A percentile compares a stretch with the other conserved stretches of the same genome.
Conservation (phyloP, 768 basidiomycete genomes). For the Leccinum broughii region DNA sequence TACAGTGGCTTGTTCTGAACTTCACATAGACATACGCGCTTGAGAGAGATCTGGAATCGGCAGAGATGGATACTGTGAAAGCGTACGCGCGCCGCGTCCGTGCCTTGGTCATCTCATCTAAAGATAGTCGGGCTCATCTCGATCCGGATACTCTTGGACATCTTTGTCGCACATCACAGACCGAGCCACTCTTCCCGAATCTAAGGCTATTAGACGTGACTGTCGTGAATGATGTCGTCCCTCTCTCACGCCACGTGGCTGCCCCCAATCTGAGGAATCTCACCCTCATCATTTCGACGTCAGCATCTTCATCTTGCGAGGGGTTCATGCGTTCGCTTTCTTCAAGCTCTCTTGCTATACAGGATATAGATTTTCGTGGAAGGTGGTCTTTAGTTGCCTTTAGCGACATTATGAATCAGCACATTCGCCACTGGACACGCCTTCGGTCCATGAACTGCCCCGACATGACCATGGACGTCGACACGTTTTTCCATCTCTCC, state of each 20-base stretch:
- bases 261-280: neutral
- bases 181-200: neutral
- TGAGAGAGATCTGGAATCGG: too few species aligned
- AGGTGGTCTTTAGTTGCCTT: neutral
- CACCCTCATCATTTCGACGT: neutral
- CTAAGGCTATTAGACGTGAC: neutral
- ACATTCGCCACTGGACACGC: neutral
- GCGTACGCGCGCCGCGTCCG: constrained; percentile 1
- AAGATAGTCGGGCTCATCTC: too few species aligned
- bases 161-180: neutral
- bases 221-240: neutral
- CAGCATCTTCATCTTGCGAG: neutral
- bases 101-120: neutral
- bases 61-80: too few species aligned
- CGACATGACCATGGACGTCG: neutral
- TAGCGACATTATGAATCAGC: neutral
- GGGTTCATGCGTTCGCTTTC: neutral
- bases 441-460: neutral
- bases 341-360: neutral
- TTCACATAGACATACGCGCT: too few species aligned
- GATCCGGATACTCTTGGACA: too few species aligned
- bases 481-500: neutral
- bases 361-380: neutral
- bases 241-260: neutral
- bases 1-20: too few species aligned